Base-by-base conservation (phyloP, 2,329 filamentous ascomycete species). In the Pseudogymnoascus sp. region DNA sequence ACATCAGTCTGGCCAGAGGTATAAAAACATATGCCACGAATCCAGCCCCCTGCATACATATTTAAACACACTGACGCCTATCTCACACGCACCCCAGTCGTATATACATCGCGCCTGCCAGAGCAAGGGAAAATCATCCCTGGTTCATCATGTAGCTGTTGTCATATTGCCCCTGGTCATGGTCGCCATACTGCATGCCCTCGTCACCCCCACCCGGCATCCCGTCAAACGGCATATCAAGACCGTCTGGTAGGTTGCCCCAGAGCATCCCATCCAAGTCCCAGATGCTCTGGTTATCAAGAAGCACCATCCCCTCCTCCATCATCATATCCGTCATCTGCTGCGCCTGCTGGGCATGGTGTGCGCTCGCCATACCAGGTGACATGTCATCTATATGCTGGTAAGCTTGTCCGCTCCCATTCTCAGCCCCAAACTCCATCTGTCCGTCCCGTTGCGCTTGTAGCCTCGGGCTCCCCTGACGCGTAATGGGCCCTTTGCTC, bases 251-350 rank as follows among this genome's bases (percentile, higher is more conserved):
- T 31, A 77, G 70, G 61, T 74, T 74, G 40, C 76, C 75, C 82
- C 81, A 84, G 68, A 78, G 76, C 80, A 83, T 82, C 64, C 80
- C 81, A 67, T 84, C 81, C 7, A 83, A 72, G 70, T 84, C 81
- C 81, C 81, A 83, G 10, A 83, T 74, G 7, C 79, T 79, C 47
- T 81, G 78, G 69, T 83, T 79, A 68, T 83, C 80, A 26, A 83
- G 73, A 70, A 83, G 76, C 66, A 77, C 75, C 77, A 83, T 80
- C 73, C 82, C 80, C 65, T 79, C 78, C 64, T 72, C 80, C 70
- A 60, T 79, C 76, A 70, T 79, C 78, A 61, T 79, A 66, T 82
- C 80, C 14, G 83, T 63, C 31, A 68, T 69, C 7, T 69, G 67
- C 62, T 82, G 70, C 31, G 80, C 76, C 14, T 74, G 71, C 24